Conservation (phyloP, 495 filamentous ascomycete genomes). For the Penicillium fimorum region DNA sequence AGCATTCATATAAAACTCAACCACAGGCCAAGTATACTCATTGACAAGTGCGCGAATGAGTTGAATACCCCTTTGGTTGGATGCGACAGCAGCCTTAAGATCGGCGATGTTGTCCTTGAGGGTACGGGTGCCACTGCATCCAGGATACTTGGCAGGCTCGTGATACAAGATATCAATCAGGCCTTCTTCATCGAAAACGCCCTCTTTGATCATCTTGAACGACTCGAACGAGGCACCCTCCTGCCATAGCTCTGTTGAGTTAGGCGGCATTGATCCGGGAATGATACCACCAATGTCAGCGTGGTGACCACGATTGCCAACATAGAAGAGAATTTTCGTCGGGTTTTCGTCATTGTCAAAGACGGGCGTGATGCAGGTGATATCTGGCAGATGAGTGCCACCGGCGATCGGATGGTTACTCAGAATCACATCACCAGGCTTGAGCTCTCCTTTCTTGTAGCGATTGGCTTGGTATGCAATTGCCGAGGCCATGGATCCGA, state of each 20-base stretch:
- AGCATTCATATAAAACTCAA: not conserved
- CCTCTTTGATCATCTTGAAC: not conserved
- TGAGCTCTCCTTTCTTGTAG: not conserved
- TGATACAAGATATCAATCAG: not conserved
- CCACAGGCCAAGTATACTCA: not conserved
- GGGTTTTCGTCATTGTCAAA: not conserved
- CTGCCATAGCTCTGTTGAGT: not conserved
- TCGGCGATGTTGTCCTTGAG: not conserved
- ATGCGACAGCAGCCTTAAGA: not conserved
- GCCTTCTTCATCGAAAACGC: not conserved
- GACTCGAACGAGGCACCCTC: not conserved
- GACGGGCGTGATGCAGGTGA: not conserved
- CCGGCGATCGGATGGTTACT: not conserved
- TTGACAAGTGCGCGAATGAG: not conserved
- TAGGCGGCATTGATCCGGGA: not conserved
- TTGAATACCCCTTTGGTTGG: not conserved
- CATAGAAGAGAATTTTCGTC: not conserved
- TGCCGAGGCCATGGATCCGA: not conserved
- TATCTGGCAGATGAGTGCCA: not conserved
- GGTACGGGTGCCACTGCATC: not conserved
- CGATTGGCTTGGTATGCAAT: not conserved
- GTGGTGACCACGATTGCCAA: not conserved
- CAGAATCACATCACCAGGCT: not conserved
- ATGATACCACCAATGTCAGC: not conserved
- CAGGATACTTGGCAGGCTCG: not conserved